Base-by-base conservation (phyloP, 2,329 filamentous ascomycete genomes). In the Ceratocystis albifundus region DNA sequence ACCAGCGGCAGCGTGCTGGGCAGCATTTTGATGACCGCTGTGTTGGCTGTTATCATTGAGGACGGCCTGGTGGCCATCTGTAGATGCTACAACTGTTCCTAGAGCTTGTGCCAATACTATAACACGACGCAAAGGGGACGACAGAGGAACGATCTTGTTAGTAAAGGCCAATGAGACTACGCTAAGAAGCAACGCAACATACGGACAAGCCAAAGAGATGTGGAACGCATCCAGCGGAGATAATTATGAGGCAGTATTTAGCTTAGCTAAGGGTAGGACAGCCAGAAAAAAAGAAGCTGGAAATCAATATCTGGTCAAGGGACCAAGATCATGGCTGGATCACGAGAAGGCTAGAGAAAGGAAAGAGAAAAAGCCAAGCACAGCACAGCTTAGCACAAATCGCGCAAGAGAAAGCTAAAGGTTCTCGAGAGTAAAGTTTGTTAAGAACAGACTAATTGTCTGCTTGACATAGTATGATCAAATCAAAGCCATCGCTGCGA, bases 181-280 rank as follows among this genome's bases (percentile, higher is more conserved):
- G 7, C 22, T 15, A 22, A n/a, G 8, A 32, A 5, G 25, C 20
- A n/a, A 15, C 7, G n/a, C 25, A 45, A 65, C 64, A 36, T 61
- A 65, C 64, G 45, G 55, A 59, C 53, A 57, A 65, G 55, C 57
- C 55, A 61, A 30, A 65, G 55, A 15, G 64, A 41, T 61, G 41
- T 41, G 25, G 64, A 62, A 41, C 64, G 44, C 64, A 65, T 65
- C 36, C 25, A 48, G 12, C 15, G 36, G 17, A 59, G 8, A 46
- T 53, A 57, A 3, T 36, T 15, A 28, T 41, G n/a, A 63, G 25
- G 61, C 61, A 53, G 44, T 25, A 53, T 41, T 59, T 41, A 46
- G 28, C 55, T 25, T 48, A 22, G 61, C 44, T 41, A 30, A 50
- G 22, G 45, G 36, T 44, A 50, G 28, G n/a, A n/a, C 15, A 28